Base-by-base conservation (phyloP, 345 rosid genomes). In the Luvunga scandens region DNA sequence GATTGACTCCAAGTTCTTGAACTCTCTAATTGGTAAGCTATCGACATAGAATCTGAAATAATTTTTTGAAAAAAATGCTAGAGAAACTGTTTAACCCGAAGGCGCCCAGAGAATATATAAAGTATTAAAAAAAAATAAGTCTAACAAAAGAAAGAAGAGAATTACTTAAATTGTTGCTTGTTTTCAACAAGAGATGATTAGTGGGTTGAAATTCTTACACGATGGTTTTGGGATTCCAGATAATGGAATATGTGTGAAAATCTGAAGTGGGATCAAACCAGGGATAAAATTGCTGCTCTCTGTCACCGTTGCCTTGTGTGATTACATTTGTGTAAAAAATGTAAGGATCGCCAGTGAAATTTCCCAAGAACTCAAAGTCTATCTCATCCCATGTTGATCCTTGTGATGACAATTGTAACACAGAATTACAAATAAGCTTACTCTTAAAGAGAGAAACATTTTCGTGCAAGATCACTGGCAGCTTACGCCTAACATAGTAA, bases 241-340 rank as follows among this genome's bases (percentile, higher is more conserved):
- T 90, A 18, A 90, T 81, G 14, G 98, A 83, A 55, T 93, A 93
- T 0, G 92, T 90, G 88, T 93, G 97, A 64, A 87, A 93, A 79
- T 90, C 90, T 4, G 86, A 75, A 5, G 93, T 90, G 12, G 97
- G 97, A 57, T 93, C 92, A 68, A 91, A 91, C 97, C 97, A 91
- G 8, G 88, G 89, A 76, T 88, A 84, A 75, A 91, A 93, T 62
- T 93, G 98, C 59, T 90, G 92, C 79, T 93, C 98, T 19, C 91
- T 89, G 72, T 89, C 72, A 57, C 98, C 98, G 79, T 76, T 85
- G 19, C 97, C 98, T 82, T 88, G 89, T 21, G 86, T 87, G 78
- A 78, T 86, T n/a, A 92, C 84, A 64, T 93, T 92, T 12, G 95
- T 93, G 67, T 93, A 97, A 22, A 93, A 80, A 76, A 81, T 86